Conservation (phyloP, 306 rosid species). For the Begonia peltatifolia region DNA sequence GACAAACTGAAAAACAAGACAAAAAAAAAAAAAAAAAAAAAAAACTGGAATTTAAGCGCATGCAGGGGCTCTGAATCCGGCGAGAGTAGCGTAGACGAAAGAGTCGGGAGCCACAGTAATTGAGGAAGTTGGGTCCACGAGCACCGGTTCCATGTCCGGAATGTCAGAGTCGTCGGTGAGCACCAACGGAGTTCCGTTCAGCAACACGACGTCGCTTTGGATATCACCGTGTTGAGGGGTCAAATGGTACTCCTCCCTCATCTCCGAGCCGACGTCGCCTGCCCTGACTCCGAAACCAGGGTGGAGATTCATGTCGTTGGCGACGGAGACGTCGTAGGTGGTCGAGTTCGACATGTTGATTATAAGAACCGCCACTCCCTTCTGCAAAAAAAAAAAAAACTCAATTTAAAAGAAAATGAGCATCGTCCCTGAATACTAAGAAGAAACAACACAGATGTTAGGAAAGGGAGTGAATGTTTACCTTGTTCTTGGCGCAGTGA, state of each 20-base stretch:
- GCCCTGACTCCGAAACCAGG: background rate
- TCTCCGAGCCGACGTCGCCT: background rate
- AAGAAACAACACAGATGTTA: too few relatives aligned
- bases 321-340: constrained; percentile 12
- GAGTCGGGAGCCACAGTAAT: constrained; percentile 29
- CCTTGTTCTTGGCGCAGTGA: constrained; percentile 13
- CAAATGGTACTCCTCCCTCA: constrained; percentile 52
- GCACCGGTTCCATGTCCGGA: constrained; percentile 28
- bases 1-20: background rate
- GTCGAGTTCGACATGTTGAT: constrained; percentile 52
- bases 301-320: constrained; percentile 19
- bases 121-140: constrained; percentile 22
- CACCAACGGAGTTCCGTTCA: constrained; percentile 35
- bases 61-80: constrained; percentile 28
- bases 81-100: constrained; percentile 25
- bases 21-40: background rate
- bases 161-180: constrained; percentile 22
- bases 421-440: too few relatives aligned
- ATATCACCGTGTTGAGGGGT: constrained; percentile 43
- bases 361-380: constrained; percentile 29
- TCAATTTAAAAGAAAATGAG: too few relatives aligned
- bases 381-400: constrained; percentile 14
- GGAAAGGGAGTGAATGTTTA: background rate
- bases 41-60: constrained; percentile 15
- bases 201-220: constrained; percentile 29